Base-by-base conservation (phyloP, 164 flowering plant genomes). In the Macadamia integrifolia region DNA sequence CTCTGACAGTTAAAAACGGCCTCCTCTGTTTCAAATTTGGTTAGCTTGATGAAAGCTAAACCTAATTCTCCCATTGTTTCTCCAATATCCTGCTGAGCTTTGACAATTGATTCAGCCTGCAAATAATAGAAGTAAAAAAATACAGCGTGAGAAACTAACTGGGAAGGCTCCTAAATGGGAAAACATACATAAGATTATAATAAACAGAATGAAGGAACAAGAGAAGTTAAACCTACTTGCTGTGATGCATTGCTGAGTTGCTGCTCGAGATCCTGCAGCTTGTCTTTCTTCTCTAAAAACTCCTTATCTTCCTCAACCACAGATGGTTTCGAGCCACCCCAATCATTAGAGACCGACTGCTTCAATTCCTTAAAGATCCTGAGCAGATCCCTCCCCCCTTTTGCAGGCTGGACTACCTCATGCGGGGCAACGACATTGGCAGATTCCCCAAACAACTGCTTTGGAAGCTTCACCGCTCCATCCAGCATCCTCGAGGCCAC, bases 31-130 rank as follows among this genome's bases (percentile, higher is more conserved):
- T 95, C 99, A 74, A 92, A 92, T 62, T 92, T 95, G 1, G 93
- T 82, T 73, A 95, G 69, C 60, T 95, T 92, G 23, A 95, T 80
- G 65, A 91, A 88, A 66, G 98, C 83, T 35, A 95, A 63, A 40
- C 99, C 99, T 60, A 95, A 69, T 61, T 88, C 93, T 23, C 99
- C 99, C 90, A 91, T 84, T 50, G 97, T 91, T 65, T 92, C 94
- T 73, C 98, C 99, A 76, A 91, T 83, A 73, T 92, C 98, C 79
- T 92, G 96, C 75, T 95, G 99, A 30, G 94, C 91, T 77, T 95
- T 95, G 9, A 95, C 97, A 66, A 92, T 80, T 17, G 86, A 69
- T 78, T 95, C 98, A 17, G 99, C 98, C 99, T 95, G 69, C 66
- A 78, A 12, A 52, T 13, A n/a, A 56, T n/a, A 32, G 61, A 58